These are phyloP conservation scores for Linum tenue DNA, from an alignment of 345 rosid genomes.

Conservation along the genomic window DNA sequence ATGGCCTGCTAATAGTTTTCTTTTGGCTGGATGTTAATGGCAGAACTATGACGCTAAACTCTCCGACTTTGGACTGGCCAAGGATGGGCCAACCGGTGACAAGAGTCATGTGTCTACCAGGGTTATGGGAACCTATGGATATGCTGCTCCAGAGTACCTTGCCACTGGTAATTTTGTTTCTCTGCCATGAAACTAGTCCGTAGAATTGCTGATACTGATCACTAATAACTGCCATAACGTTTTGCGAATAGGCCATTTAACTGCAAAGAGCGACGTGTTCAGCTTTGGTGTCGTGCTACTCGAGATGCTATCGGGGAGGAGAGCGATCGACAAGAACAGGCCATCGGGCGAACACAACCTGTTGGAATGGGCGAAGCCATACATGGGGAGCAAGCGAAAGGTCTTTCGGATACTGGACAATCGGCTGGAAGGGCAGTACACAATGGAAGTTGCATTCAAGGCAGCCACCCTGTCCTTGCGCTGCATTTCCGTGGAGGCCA, in stretches of 20 bases:
- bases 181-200: background rate
- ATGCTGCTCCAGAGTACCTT: conserved; percentile 95
- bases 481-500: conserved; percentile 55
- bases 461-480: conserved; percentile 53
- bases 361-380: conserved; percentile 91
- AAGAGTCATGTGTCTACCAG: conserved; percentile 85
- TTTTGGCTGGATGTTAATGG: conserved; percentile 13
- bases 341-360: conserved; percentile 83
- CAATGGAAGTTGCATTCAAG: conserved; percentile 56
- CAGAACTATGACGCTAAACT: conserved; percentile 84
- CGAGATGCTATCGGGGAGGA: conserved; percentile 82
- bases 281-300: conserved; percentile 92
- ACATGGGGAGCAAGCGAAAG: conserved; percentile 69
- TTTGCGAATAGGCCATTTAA: conserved; percentile 55
- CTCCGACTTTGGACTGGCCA: conserved; percentile 93
- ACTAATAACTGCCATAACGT: background rate
- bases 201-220: too few relatives aligned
- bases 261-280: conserved; percentile 77
- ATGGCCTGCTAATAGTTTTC: conserved; percentile 7
- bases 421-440: conserved; percentile 73
- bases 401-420: conserved; percentile 57
- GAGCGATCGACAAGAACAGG: conserved; percentile 83
- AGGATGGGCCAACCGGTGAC: conserved; percentile 90
- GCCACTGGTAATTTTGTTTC: conserved; percentile 48
- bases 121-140: conserved; percentile 88